Percentiles rank a stretch among this genome's conserved stretches.
Evolutionary conservation across 805 yeast genomes (phyloP).

Genomic region (Teunomyces tritomae): DNA sequence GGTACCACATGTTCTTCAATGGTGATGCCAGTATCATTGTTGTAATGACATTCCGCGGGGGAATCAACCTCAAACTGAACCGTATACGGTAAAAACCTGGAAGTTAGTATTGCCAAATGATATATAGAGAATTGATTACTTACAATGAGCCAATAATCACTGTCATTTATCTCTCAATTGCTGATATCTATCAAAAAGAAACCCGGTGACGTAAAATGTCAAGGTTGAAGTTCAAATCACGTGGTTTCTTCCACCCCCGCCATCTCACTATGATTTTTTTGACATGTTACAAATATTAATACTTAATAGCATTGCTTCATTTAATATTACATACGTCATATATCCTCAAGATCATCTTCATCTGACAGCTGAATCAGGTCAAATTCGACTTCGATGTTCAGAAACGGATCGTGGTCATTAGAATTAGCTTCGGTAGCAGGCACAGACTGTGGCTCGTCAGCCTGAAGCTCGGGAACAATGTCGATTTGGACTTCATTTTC

Average conservation of each 20-base stretch:
- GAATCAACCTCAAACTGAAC: conserved; percentile 60
- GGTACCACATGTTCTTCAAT: conserved; percentile 1
- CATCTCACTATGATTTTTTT: background rate
- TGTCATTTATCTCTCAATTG: conserved; percentile 44
- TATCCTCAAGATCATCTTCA: conserved; percentile 3
- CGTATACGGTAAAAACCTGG: conserved; percentile 67
- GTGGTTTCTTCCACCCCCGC: background rate
- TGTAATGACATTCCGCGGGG: conserved; percentile 6
- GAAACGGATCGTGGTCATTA: background rate
- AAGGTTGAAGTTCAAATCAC: background rate
- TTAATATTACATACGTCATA: background rate
- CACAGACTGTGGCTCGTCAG: background rate
- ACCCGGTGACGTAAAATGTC: background rate
- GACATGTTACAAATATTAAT: too few species aligned
- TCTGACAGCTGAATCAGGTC: conserved; percentile 2
- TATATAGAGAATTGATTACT: conserved; percentile 24
- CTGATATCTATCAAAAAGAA: background rate
- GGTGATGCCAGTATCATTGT: conserved; percentile 2
- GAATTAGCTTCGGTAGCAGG: background rate
- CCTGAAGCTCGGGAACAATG: too few species aligned
- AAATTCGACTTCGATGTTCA: conserved; percentile 1
- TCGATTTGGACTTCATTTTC: too few species aligned
- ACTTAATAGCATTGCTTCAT: background rate
- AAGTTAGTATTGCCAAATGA: conserved; percentile 20
- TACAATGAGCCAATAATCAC: conserved; percentile 68